phyloP scores from a whole-genome alignment of 306 rosid species.

The Citrullus mucosospermus region DNA sequence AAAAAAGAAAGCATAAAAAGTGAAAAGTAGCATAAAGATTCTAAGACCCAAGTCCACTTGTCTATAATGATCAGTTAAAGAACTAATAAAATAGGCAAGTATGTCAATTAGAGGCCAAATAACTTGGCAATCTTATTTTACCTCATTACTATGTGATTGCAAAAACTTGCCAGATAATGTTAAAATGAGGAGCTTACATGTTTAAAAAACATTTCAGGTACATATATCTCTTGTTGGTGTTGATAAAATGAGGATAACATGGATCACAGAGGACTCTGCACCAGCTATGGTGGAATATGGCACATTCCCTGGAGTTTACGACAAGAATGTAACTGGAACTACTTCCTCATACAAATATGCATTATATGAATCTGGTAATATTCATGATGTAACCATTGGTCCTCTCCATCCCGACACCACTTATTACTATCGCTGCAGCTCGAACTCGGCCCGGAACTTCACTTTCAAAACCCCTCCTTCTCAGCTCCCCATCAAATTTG shows the following conservation, averaged over 20 bases:
- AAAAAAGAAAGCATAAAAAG: background rate
- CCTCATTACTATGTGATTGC: too few relatives aligned
- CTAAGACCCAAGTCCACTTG: background rate
- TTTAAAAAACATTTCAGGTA: constrained; percentile 31
- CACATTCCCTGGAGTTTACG: constrained; percentile 27
- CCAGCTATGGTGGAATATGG: constrained; percentile 36
- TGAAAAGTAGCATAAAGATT: background rate
- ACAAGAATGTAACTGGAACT: constrained; percentile 22
- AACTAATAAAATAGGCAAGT: background rate
- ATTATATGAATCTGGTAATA: constrained; percentile 32
- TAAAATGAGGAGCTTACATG: too few relatives aligned
- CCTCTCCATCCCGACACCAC: constrained; percentile 37
- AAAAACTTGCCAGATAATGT: background rate
- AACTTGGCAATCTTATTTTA: background rate
- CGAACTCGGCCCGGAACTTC: constrained; percentile 21
- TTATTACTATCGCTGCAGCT: constrained; percentile 57
- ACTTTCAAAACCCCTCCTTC: constrained; percentile 57
- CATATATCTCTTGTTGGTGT: constrained; percentile 62
- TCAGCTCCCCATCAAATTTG: constrained; percentile 57
- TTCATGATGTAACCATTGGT: constrained; percentile 59
- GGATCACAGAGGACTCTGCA: constrained; percentile 41
- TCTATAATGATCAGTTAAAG: background rate
- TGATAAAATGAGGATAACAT: constrained; percentile 57
- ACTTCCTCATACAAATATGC: constrained; percentile 30
- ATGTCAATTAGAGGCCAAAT: background rate